Base-by-base conservation (phyloP, 176 grass and related monocot species). In the Aegilops longissima region DNA sequence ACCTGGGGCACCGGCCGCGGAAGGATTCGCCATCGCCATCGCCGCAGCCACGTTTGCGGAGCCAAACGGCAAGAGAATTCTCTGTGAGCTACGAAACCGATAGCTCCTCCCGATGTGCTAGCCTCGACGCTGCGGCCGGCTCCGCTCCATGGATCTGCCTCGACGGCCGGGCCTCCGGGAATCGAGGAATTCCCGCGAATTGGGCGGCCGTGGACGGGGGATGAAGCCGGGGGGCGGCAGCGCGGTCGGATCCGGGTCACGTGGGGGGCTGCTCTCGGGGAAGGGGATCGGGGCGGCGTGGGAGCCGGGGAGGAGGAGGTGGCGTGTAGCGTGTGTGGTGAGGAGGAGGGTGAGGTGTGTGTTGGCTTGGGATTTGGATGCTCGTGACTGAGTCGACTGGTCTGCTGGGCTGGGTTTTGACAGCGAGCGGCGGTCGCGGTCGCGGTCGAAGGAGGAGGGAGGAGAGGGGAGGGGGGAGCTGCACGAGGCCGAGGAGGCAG, bases 371-470 rank as follows among this genome's bases (percentile, higher is more conserved):
- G 84, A 24, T 70, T 79, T 79, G 80, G 70, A 66, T 59, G 59
- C 45, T 75, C 9, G n/a, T 20, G 35, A 54, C 20, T 12, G 33
- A 13, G 70, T 75, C 25, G 71, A 47, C 70, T 18, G n/a, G 76
- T 58, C 35, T 59, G 54, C 0, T 75, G 12, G 83, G 61, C 23
- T 36, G 7, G 47, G 73, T 77, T 77, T 85, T 78, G 85, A 91
- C 89, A 91, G 85, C 89, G 76, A 84, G 76, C 85, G 36, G 81
- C 89, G 84, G 88, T 85, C 78, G 88, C 83, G 65, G 88, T 90
- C 79, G 84, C 84, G 66, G 84, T 81, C 56, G 85, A 76, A 83
- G 82, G 75, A 56, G 51, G 72, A 12, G 62, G 63, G 5, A 31
- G 45, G 1, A 0, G 49, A 52, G 30, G 31, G 44, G 67, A 70